These are phyloP conservation scores for Fusarium zealandicum DNA, from an alignment of 2,329 filamentous ascomycete genomes.

Conservation along the genomic window DNA sequence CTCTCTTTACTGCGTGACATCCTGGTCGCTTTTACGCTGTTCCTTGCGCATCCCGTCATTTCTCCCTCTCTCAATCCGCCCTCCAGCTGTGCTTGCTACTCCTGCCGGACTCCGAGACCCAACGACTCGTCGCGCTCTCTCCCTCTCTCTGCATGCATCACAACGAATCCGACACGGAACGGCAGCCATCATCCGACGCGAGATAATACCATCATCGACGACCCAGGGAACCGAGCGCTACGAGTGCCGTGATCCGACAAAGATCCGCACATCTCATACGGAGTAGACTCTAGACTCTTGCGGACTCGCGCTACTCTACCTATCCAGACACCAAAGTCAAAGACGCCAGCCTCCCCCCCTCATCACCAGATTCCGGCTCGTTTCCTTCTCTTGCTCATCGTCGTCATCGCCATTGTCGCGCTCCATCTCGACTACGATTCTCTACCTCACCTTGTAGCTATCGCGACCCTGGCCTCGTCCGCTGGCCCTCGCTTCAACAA, in stretches of 20 bases:
- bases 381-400: slow-evolving; percentile 1
- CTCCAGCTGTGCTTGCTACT: slow-evolving; percentile 12
- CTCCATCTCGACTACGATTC: background rate
- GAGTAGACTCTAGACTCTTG: slow-evolving; percentile 11
- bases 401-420: background rate
- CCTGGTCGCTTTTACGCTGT: background rate
- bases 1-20: slow-evolving; percentile 2
- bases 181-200: background rate
- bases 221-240: slow-evolving; percentile 13
- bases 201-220: background rate
- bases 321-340: slow-evolving; percentile 7
- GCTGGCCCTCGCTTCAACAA: background rate
- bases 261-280: slow-evolving; percentile 11
- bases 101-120: slow-evolving; percentile 23
- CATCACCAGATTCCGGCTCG: slow-evolving; percentile 1
- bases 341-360: slow-evolving; percentile 8
- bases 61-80: slow-evolving; percentile 8
- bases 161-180: slow-evolving; percentile 4
- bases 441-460: background rate
- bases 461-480: background rate
- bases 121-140: slow-evolving; percentile 8
- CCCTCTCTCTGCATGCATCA: slow-evolving; percentile 4
- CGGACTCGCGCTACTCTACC: slow-evolving; percentile 5
- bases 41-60: slow-evolving; percentile 17
- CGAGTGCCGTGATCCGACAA: slow-evolving; percentile 20